Evolutionary conservation across 768 basidiomycete species (phyloP).

Genomic region (Inosperma sp.): DNA sequence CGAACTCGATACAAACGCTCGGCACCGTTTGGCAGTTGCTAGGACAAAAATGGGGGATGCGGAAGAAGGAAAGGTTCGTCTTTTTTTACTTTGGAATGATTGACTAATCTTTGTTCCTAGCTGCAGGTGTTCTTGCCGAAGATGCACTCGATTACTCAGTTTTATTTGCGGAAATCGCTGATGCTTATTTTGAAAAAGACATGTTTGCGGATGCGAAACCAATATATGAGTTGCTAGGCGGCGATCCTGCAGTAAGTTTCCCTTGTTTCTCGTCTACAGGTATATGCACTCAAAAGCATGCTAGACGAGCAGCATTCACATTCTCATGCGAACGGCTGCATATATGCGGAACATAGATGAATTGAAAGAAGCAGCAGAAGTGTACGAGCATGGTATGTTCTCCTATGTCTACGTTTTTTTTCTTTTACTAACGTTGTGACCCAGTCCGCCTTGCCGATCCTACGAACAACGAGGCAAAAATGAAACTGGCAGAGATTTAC

Average conservation of each 20-base stretch:
- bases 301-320: too few relatives aligned
- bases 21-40: slow-evolving; percentile 80
- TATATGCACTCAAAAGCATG: too few relatives aligned
- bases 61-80: slow-evolving; percentile 72
- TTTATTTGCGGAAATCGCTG: slow-evolving; percentile 79
- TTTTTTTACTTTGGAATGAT: neutral
- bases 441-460: slow-evolving; percentile 74
- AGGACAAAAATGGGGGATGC: slow-evolving; percentile 75
- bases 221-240: slow-evolving; percentile 78
- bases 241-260: too few relatives aligned
- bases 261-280: too few relatives aligned
- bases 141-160: slow-evolving; percentile 75
- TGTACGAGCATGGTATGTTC: slow-evolving; percentile 69
- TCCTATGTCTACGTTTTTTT: neutral
- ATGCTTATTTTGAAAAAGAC: slow-evolving; percentile 73
- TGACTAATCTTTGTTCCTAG: slow-evolving; percentile 51
- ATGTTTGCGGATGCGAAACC: slow-evolving; percentile 75
- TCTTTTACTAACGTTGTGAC: too few relatives aligned
- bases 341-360: slow-evolving; percentile 78
- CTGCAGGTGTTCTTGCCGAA: slow-evolving; percentile 61
- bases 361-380: slow-evolving; percentile 69
- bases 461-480: slow-evolving; percentile 73
- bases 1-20: slow-evolving; percentile 67
- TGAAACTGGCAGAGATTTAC: slow-evolving; percentile 87
- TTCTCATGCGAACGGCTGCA: slow-evolving; percentile 73